Evolutionary conservation across 257 asterid genomes (phyloP).

Genomic region (Leptodermis oblonga): DNA sequence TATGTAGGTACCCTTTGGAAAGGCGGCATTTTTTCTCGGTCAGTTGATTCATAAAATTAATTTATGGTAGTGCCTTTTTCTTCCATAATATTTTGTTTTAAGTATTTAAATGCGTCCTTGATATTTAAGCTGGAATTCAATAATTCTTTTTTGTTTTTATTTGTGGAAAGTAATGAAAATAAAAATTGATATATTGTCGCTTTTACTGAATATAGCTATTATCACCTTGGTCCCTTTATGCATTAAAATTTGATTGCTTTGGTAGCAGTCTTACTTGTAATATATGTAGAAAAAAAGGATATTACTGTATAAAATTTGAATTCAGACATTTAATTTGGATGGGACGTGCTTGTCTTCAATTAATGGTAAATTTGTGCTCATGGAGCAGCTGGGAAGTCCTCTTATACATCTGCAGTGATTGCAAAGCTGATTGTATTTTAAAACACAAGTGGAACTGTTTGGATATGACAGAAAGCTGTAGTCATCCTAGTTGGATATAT

Average conservation of each 20-base stretch:
- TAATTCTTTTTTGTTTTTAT: neutral
- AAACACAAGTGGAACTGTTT: neutral
- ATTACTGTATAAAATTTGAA: too few species aligned
- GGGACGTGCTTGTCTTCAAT: neutral
- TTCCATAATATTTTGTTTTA: too few species aligned
- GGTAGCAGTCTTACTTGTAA: too few species aligned
- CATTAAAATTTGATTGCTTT: too few species aligned
- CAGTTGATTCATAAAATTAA: slow-evolving; percentile 78
- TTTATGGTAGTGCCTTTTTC: slow-evolving; percentile 48
- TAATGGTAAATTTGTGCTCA: neutral
- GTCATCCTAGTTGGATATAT: neutral
- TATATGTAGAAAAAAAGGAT: too few species aligned
- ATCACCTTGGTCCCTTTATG: neutral
- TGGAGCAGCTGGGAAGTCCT: neutral
- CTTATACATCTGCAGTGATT: neutral
- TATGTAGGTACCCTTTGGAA: slow-evolving; percentile 79
- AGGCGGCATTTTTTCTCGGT: slow-evolving; percentile 91
- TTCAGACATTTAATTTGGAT: neutral
- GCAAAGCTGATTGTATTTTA: neutral
- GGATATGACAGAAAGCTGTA: neutral
- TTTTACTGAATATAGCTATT: neutral
- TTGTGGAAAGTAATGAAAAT: neutral
- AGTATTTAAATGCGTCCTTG: neutral
- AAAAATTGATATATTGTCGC: neutral
- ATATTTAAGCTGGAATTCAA: neutral